phyloP scores from a whole-genome alignment of 2,329 filamentous ascomycete genomes.

The Microthyrium microscopicum region DNA sequence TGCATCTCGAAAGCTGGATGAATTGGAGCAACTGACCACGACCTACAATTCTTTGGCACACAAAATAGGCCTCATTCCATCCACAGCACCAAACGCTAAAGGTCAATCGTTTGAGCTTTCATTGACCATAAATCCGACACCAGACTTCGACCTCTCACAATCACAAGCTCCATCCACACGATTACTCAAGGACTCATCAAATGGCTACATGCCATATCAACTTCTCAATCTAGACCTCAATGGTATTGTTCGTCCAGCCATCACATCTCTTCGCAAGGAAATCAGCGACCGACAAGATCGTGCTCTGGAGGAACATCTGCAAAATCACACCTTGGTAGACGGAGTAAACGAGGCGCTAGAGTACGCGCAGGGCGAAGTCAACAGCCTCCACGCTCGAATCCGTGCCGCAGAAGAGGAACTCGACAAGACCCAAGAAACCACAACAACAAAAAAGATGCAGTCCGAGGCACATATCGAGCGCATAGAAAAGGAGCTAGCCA shows the following conservation, averaged over 20 bases:
- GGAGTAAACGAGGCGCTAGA: constrained; percentile 94
- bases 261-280: constrained; percentile 67
- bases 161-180: constrained; percentile 46
- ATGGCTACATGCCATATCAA: constrained; percentile 78
- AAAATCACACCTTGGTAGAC: constrained; percentile 83
- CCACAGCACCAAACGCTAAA: constrained; percentile 70
- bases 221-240: constrained; percentile 80
- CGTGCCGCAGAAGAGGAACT: constrained; percentile 84
- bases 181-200: constrained; percentile 63
- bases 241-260: constrained; percentile 62
- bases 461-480: constrained; percentile 93
- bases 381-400: constrained; percentile 75
- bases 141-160: constrained; percentile 46
- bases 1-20: constrained; percentile 70
- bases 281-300: constrained; percentile 75
- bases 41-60: constrained; percentile 90
- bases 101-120: constrained; percentile 71
- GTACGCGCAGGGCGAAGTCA: constrained; percentile 84
- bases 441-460: constrained; percentile 70
- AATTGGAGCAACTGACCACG: constrained; percentile 79
- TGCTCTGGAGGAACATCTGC: constrained; percentile 80
- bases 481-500: constrained; percentile 95
- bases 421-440: constrained; percentile 78
- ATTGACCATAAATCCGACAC: constrained; percentile 59
- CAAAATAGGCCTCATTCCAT: constrained; percentile 77